Evolutionary conservation across 2,329 filamentous ascomycete species (phyloP), one percentile per base, ranked within the genome.

Genomic region (Aspergillus sp.): DNA sequence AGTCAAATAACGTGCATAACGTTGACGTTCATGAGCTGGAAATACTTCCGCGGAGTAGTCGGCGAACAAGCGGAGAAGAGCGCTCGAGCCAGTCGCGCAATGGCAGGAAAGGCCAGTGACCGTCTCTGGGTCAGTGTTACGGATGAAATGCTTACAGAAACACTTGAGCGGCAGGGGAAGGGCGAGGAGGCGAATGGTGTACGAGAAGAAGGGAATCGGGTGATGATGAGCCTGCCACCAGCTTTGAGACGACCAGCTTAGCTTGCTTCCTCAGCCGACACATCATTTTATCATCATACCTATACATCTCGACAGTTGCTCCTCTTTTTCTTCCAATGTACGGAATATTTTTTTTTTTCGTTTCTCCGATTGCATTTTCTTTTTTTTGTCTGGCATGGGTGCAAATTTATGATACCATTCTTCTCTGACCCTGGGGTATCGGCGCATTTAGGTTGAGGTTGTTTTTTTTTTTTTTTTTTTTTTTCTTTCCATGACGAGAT

Each of bases 11-110:
- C 92, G n/a, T 88, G 88, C 48, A 89, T 97, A 62, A 87, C 89
- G 5, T 84, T 97, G 58, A 92, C 87, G 64, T 87, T 95, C 63
- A 96, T 97, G 89, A 89, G 89, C 52, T 86, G 84, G 68, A 85
- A 87, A 51, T 89, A 96, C 68, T 97, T 93, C 73, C 87, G 88
- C 46, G 89, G 89, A 58, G 88, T 93, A 13, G 86, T 96, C 4
- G 91, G 91, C 50, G 88, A 89, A 58, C 89, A 93, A 72, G 88
- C 89, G 0, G 81, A 90, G 58, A 92, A 92, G 75, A 90, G 88
- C 68, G 88, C 89, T 4, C 82, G 83, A 62, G 89, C 89, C 0
- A 88, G 86, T 22, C 82, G 83, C 22, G 83, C 82, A 42, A 87
- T 90, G 76, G 88, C 89, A 5, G 83, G 84, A 62, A 84, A 85